A percentile compares a stretch with the other conserved stretches of the same genome.
Conservation (phyloP, 805 yeast species). For the Nakazawaea populi region DNA sequence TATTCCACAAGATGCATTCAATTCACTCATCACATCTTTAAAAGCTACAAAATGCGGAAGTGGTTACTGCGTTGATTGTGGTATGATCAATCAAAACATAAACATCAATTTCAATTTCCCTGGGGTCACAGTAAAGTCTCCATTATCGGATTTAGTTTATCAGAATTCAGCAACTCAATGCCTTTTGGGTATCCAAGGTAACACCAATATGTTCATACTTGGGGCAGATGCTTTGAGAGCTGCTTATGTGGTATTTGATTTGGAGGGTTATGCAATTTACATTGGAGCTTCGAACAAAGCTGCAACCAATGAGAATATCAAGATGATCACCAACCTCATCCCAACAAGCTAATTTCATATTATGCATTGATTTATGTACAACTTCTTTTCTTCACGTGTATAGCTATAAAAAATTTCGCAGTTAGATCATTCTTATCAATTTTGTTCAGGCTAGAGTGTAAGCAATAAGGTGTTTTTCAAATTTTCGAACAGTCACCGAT, state of each 20-base stretch:
- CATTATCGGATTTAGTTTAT: slow-evolving; percentile 5
- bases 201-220: slow-evolving; percentile 25
- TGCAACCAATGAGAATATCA: slow-evolving; percentile 22
- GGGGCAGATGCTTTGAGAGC: slow-evolving; percentile 61
- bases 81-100: background rate
- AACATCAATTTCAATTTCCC: background rate
- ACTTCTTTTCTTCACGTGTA: too few relatives aligned
- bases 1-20: slow-evolving; percentile 2
- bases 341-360: background rate
- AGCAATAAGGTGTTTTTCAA: too few relatives aligned
- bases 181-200: slow-evolving; percentile 2
- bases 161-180: slow-evolving; percentile 7
- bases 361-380: background rate
- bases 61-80: slow-evolving; percentile 6
- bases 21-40: background rate
- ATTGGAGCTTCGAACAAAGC: slow-evolving; percentile 36
- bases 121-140: background rate
- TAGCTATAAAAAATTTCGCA: too few relatives aligned
- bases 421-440: too few relatives aligned
- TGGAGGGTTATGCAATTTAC: slow-evolving; percentile 47
- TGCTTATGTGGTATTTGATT: slow-evolving; percentile 56
- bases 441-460: too few relatives aligned
- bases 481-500: too few relatives aligned
- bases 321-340: slow-evolving; percentile 12
- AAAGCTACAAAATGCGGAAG: background rate